A percentile compares a stretch with the other conserved stretches of the same genome.
phyloP scores from a whole-genome alignment of 768 basidiomycete species.

The Multifurca ochricompacta region DNA sequence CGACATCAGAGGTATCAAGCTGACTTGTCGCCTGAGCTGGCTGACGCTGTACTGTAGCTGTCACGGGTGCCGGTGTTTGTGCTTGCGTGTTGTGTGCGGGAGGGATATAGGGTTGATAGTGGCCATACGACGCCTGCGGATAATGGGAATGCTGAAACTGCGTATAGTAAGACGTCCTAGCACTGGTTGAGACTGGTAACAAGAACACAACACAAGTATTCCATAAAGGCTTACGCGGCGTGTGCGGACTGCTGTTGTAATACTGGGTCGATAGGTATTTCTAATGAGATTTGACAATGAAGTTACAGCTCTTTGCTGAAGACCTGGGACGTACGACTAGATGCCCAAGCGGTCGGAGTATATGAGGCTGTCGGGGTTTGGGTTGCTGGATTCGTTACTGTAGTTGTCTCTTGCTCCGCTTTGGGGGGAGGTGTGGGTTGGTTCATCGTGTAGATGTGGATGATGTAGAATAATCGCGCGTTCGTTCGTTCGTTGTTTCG shows the following conservation, averaged over 20 bases:
- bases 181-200: not conserved
- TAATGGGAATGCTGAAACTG: conserved; percentile 23
- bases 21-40: conserved; percentile 6
- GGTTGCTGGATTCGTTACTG: conserved; percentile 4
- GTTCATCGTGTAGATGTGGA: conserved; percentile 5
- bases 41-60: conserved; percentile 8
- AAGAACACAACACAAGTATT: not conserved
- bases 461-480: not conserved
- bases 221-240: conserved; percentile 16
- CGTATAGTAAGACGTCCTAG: conserved; percentile 20
- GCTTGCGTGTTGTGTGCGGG: conserved; percentile 22
- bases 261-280: conserved; percentile 22
- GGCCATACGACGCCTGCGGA: conserved; percentile 27
- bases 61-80: conserved; percentile 20
- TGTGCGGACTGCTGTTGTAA: conserved; percentile 21
- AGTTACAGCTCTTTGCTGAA: not conserved
- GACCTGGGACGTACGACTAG: conserved; percentile 11
- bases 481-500: not conserved
- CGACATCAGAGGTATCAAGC: conserved; percentile 61
- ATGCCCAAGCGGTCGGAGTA: conserved; percentile 8
- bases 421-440: conserved; percentile 12
- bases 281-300: conserved; percentile 4
- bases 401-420: conserved; percentile 8
- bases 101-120: conserved; percentile 25
- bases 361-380: conserved; percentile 15